Percentiles rank a stretch among this genome's conserved stretches.
phyloP scores from a whole-genome alignment of 2,329 filamentous ascomycete genomes.

The Endothia cerciana region DNA sequence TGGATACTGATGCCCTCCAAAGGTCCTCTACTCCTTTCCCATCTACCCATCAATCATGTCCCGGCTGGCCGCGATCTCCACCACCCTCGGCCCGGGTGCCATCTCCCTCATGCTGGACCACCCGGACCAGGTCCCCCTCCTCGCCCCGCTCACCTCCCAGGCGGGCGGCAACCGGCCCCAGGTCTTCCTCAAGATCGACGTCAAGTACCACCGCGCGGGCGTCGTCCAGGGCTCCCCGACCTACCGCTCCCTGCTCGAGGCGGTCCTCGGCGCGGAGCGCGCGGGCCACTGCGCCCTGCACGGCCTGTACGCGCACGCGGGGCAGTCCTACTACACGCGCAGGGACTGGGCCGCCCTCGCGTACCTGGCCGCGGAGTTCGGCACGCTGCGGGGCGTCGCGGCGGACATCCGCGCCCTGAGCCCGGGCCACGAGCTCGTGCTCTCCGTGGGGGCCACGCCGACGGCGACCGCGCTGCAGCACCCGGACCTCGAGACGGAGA shows the following conservation, averaged over 20 bases:
- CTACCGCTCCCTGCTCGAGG: slow-evolving; percentile 58
- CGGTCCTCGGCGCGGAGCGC: slow-evolving; percentile 64
- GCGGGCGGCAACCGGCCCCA: slow-evolving; percentile 52
- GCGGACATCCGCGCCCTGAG: slow-evolving; percentile 40
- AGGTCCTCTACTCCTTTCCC: slow-evolving; percentile 75
- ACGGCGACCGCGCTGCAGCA: slow-evolving; percentile 71
- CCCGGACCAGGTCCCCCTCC: slow-evolving; percentile 57
- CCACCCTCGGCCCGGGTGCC: slow-evolving; percentile 56
- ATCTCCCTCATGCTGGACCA: slow-evolving; percentile 74
- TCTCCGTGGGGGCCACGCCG: slow-evolving; percentile 78
- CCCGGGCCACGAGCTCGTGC: slow-evolving; percentile 43
- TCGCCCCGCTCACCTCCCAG: slow-evolving; percentile 48
- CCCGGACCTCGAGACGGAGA: slow-evolving; percentile 36
- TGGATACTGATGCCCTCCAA: not conserved
- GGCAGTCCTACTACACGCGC: slow-evolving; percentile 64
- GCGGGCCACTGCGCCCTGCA: slow-evolving; percentile 36
- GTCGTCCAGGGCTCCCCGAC: slow-evolving; percentile 53
- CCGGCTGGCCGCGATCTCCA: slow-evolving; percentile 61
- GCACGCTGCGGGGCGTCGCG: slow-evolving; percentile 53
- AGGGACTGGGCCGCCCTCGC: slow-evolving; percentile 59
- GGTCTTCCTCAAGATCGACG: slow-evolving; percentile 75
- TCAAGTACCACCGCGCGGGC: slow-evolving; percentile 73
- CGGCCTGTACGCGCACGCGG: slow-evolving; percentile 57
- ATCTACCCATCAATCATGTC: slow-evolving; percentile 63
- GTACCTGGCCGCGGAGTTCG: slow-evolving; percentile 63